Conservation (phyloP, 2,329 filamentous ascomycete species). For the Aspergillus calidoustus region DNA sequence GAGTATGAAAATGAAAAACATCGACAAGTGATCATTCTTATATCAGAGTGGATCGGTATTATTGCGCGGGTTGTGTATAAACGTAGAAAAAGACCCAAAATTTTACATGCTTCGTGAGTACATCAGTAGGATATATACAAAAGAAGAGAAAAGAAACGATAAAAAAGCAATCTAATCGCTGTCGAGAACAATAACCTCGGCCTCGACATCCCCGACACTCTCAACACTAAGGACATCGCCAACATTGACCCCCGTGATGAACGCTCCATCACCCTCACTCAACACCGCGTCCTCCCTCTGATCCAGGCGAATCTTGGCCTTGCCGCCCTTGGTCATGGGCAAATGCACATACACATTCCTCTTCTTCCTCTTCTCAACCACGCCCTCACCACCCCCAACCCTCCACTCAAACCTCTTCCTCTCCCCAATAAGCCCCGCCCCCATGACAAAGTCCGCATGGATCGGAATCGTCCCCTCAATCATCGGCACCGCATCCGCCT, state of each 20-base stretch:
- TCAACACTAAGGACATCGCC: constrained; percentile 69
- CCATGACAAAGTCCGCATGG: constrained; percentile 84
- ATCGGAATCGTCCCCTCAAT: constrained; percentile 75
- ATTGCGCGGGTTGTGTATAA: no score
- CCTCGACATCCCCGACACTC: constrained; percentile 69
- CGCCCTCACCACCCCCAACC: constrained; percentile 59
- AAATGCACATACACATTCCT: constrained; percentile 80
- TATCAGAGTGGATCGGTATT: no score
- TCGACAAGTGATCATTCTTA: no score
- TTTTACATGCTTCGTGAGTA: no score
- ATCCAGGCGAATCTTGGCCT: constrained; percentile 71
- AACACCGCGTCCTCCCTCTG: constrained; percentile 69
- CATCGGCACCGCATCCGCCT: constrained; percentile 65
- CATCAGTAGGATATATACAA: no score
- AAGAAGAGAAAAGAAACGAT: neutral
- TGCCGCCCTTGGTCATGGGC: constrained; percentile 77
- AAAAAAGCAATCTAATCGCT: constrained; percentile 52
- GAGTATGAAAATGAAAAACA: no score
- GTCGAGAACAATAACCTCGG: constrained; percentile 71
- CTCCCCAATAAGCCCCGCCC: constrained; percentile 72
- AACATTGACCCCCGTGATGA: constrained; percentile 67
- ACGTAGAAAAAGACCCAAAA: no score
- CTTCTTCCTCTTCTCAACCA: constrained; percentile 47
- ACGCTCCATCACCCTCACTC: constrained; percentile 80
- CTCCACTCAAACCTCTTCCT: constrained; percentile 71